Base-by-base conservation (phyloP, 805 yeast genomes). In the Candida nitratophila region DNA sequence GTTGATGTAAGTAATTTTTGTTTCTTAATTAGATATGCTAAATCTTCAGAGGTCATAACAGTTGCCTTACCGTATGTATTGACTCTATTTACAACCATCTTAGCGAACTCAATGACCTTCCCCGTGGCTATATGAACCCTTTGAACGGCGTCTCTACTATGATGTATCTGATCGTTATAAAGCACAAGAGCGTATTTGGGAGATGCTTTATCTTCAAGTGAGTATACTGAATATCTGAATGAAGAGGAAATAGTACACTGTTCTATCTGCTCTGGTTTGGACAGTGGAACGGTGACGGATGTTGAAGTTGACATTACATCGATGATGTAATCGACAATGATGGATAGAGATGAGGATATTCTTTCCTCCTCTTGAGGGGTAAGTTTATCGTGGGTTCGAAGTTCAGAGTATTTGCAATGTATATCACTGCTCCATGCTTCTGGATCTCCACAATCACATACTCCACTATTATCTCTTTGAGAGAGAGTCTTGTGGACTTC, bases 391-490 rank as follows among this genome's bases (percentile, higher is more conserved):
- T 56, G 47, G 6, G 51, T 55, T 3, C 57, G 57, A 6, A 52
- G 60, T 8, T 64, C 61, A 38, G 61, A 63, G 40, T 70, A 57
- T 17, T 69, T 68, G 58, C 96, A 87, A 14, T 65, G 55, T 37
- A 79, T 65, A 1, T 70, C 62, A 15, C 60, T 61, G 4, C 68
- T 73, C 89, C 95, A 88, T 0, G 95, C 95, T 55, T 86, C 95
- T 0, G 80, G 77, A 55, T 88, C 96, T 4, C 96, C 96, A 60
- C 96, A 87, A 56, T 87, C 96, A 59, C 95, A 85, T 17, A 83
- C 84, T 0, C 93, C 93, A 33, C 90, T 77, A 47, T 72, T 83
- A 47, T 78, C 84, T 42, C 86, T 69, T 37, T 76, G 77, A 45
- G 83, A 76, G 7, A 85, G 77, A 34, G 77, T 70, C 16, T 79